Evolutionary conservation across 345 rosid species (phyloP).

Genomic region (Rhodomyrtus tomentosa): DNA sequence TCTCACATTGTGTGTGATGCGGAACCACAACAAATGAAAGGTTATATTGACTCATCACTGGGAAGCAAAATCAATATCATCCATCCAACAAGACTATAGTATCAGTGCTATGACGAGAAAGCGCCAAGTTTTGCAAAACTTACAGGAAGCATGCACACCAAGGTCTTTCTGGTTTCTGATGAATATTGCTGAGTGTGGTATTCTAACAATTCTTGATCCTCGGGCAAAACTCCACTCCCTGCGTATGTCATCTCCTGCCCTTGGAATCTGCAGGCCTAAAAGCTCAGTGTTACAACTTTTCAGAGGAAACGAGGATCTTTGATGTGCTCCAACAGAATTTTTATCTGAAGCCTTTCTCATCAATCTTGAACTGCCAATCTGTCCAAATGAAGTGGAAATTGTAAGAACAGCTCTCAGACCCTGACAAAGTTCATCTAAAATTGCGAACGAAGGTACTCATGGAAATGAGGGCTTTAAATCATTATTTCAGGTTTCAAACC

Average conservation of each 20-base stretch:
- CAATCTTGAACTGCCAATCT: constrained; percentile 22
- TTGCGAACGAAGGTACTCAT: background rate
- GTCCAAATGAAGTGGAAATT: constrained; percentile 6
- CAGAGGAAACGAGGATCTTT: constrained; percentile 15
- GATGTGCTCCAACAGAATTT: constrained; percentile 4
- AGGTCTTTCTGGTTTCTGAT: constrained; percentile 14
- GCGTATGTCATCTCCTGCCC: constrained; percentile 8
- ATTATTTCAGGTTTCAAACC: background rate
- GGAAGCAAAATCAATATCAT: background rate
- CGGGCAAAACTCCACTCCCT: constrained; percentile 44
- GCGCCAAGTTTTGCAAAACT: background rate
- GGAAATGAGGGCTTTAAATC: background rate
- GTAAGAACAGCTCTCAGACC: background rate
- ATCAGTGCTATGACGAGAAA: background rate
- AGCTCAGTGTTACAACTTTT: constrained; percentile 6
- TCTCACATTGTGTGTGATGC: background rate
- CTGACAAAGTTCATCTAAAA: background rate
- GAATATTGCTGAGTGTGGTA: constrained; percentile 13
- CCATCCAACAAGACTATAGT: background rate
- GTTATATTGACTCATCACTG: background rate
- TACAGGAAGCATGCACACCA: constrained; percentile 66
- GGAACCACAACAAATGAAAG: background rate
- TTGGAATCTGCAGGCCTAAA: constrained; percentile 13
- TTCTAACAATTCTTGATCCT: constrained; percentile 37
- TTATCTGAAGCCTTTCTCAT: constrained; percentile 4